Base-by-base conservation (phyloP, 805 yeast genomes). In the Lipomyces sp. region DNA sequence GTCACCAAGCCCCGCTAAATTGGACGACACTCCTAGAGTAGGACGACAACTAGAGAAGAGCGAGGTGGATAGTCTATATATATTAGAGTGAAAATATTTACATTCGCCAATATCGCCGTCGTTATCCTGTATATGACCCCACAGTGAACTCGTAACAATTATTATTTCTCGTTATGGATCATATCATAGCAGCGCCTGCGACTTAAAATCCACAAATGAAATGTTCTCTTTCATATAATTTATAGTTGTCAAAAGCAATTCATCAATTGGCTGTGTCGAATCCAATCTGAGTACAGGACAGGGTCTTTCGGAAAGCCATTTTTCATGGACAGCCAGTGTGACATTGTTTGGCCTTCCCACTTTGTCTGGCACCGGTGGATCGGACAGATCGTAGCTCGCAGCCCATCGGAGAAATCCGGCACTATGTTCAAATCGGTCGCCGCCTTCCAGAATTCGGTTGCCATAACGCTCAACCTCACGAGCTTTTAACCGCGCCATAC, bases 391-490 rank as follows among this genome's bases (percentile, higher is more conserved):
- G 58, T 55, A 55, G 13, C 10, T 55, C 48, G n/a, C n/a, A 4
- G 58, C 58, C 58, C 58, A 55, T 13, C 24, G 45, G 24, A 55
- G 45, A 37, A 55, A 55, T 4, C 34, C 58, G 4, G 58, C 45
- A 33, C 58, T 55, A 18, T 55, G 45, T 55, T 55, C 45, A 33
- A 7, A 55, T 6, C 58, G 39, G 58, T 55, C 58, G 24, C 58
- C 58, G 7, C 45, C 45, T 37, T 55, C 58, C 32, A 33, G 39
- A 37, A 55, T 29, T 30, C 48, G 53, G 15, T 55, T 50, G 29
- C 58, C 58, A 55, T 55, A 55, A 1, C 58, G 58, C 58, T 55
- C 58, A 8, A 55, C 18, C 34, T 55, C 58, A 32, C 58, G 58
- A 7, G 18, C 30, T 11, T 50, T 33, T 37, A 55, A 30, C 4